Evolutionary conservation across 1,139 yeast species (phyloP).

Genomic region (Kodamaea fungicola): DNA sequence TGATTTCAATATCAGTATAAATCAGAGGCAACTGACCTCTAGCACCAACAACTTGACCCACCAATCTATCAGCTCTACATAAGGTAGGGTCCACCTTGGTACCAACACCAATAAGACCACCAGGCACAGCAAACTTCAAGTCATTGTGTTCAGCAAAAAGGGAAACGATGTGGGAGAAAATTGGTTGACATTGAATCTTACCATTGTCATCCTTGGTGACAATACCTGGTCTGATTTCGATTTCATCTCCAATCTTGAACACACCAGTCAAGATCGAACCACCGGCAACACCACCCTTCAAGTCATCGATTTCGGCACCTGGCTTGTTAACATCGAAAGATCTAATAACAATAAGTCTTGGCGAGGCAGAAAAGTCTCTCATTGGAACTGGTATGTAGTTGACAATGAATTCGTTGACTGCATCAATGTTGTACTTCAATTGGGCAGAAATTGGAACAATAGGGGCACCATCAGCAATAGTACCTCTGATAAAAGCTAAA

Average conservation of each 20-base stretch:
- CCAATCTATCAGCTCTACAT: constrained; percentile 98
- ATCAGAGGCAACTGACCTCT: constrained; percentile 94
- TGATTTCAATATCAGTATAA: constrained; percentile 95
- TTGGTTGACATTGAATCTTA: constrained; percentile 92
- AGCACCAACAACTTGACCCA: constrained; percentile 98
- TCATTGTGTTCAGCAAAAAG: constrained; percentile 97
- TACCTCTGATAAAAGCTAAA: constrained; percentile 89
- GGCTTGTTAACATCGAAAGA: constrained; percentile 99
- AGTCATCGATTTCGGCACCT: constrained; percentile 94
- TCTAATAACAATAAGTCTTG: constrained; percentile 94
- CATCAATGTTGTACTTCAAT: constrained; percentile 96
- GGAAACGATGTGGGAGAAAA: constrained; percentile 89
- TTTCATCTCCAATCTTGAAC: constrained; percentile 94
- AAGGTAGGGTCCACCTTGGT: constrained; percentile 97
- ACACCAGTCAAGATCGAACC: constrained; percentile 98
- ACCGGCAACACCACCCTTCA: constrained; percentile 99
- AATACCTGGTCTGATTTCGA: constrained; percentile 98
- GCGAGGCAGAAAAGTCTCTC: constrained; percentile 91
- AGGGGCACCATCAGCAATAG: constrained; percentile 98
- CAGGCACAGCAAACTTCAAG: constrained; percentile 98
- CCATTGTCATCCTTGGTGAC: constrained; percentile 93
- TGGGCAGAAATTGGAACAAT: constrained; percentile 99
- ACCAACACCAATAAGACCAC: constrained; percentile 99
- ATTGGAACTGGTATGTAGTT: constrained; percentile 94
- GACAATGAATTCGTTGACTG: constrained; percentile 94